Evolutionary conservation across 1,139 yeast species (phyloP), one percentile per base, ranked within the genome.

Genomic region (Torulaspora globosa): DNA sequence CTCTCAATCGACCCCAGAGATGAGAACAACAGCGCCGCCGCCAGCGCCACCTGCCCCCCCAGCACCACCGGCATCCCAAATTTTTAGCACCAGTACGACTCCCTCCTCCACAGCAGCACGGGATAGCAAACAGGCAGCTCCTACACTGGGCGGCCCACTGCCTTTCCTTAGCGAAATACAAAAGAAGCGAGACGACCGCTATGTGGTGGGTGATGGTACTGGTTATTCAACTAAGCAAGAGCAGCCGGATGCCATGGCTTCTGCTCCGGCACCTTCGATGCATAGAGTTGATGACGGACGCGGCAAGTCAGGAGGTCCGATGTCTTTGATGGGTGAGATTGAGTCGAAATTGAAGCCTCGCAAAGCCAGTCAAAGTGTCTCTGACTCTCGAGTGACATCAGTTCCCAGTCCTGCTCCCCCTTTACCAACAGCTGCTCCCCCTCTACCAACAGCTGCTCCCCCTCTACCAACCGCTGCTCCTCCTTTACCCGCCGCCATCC

Each of bases 101-200:
- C 23, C 23, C 9, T 21, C 23, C 23, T n/a, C 23, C 23, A 31
- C 16, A 31, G n/a, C 34, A 31, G 34, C 21, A 14, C 23, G 7
- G 7, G 14, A 3, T 15, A 16, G 33, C n/a, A 15, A 30, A 10
- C 43, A 65, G 39, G 40, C 63, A n/a, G 34, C 52, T n/a, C 48
- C 65, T 3, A 49, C 50, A 10, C 55, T 66, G 9, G 66, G 69
- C 11, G 64, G 65, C 3, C 54, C 63, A 12, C 62, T 69, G 3
- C 67, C 75, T 5, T 79, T 79, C 55, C 66, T 79, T 36, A 78
- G 81, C 1, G 78, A 79, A 47, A 79, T 79, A 36, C 77, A 78
- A 54, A 73, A 74, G 38, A 76, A 73, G 51, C 67, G 84, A 57
- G 75, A 75, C 49, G 81, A 78, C 36, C 54, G 74, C n/a, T 65